Base-by-base conservation (phyloP, 495 filamentous ascomycete genomes). In the Penicillium ochrochloron region DNA sequence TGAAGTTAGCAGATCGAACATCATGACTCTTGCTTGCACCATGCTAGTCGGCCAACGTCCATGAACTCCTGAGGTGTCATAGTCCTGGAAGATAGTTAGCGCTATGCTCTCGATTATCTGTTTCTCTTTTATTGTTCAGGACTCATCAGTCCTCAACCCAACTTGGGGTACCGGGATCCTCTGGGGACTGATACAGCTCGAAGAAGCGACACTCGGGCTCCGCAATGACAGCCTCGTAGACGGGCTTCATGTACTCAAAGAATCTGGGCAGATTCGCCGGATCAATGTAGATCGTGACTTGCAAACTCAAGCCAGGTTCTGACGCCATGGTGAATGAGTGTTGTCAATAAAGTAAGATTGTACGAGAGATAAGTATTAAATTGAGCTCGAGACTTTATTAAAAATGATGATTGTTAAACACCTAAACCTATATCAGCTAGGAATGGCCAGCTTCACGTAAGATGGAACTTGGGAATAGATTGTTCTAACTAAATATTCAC, bases 161-260 rank as follows among this genome's bases (percentile, higher is more conserved):
- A 29, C 70, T 76, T 25, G 84, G 55, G 39, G 71, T 75, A 66
- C n/a, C n/a, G n/a, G n/a, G n/a, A n/a, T n/a, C n/a, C n/a, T n/a
- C n/a, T n/a, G n/a, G 60, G 17, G 70, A 72, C 58, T 75, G 73
- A 55, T 80, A 84, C 9, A 83, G 64, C 64, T 84, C 80, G 61
- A 84, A 84, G 66, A 83, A 84, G 11, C 73, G 74, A 60, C 77
- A 82, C 34, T 83, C 77, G 1, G 79, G 78, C 66, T 84, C 82
- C 6, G 71, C 74, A 6, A 74, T 67, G 5, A 84, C 78, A 14
- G 69, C 65, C 27, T 80, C 77, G 59, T 80, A 83, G 48, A 76
- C 70, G 5, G 70, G 65, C 34, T 78, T 77, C 21, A 80, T 72
- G 6, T 66, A 72, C 15, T 75, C 72, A 27, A 83, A 66, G 75